Base-by-base conservation (phyloP, 257 asterid species). In the Solanum pimpinellifolium region DNA sequence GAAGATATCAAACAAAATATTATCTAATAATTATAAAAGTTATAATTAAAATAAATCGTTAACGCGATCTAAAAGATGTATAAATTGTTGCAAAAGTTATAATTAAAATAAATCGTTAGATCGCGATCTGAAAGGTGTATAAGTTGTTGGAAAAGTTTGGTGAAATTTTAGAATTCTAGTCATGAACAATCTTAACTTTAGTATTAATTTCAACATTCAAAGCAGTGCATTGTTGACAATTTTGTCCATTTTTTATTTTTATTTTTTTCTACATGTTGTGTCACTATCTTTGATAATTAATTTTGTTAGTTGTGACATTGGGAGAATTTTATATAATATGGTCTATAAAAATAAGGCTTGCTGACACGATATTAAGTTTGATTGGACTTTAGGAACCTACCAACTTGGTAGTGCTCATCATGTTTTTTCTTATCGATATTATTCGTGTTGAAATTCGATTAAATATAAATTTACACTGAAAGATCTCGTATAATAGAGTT, bases 151-250 rank as follows among this genome's bases (percentile, higher is more conserved):
- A 46, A 47, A 35, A 35, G 2, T 27, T 35, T 77, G 15, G 84
- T n/a, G 84, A 41, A 39, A 80, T 6, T 44, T 29, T 47, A 6
- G 35, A 82, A 70, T 83, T 60, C 1, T 14, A 15, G 35, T 66
- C 73, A 25, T 1, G 11, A 80, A 5, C 9, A 47, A 7, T 23
- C 76, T 25, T 66, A 72, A 14, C 35, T 20, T 23, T 10, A 9
- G 39, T 35, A 21, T 25, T 13, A 82, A 65, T 80, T 66, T 29
- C 39, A 41, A 44, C 20, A 44, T n/a, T 78, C 80, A 65, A 29
- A 78, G 86, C 52, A 42, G 52, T 62, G 86, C 23, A 62, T 1
- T 77, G 13, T 86, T 42, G 88, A 86, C 80, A 39, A 65, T 84
- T 68, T 25, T 37, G 11, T 4, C 25, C 83, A 77, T 0, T 13